phyloP scores from a whole-genome alignment of 2,329 filamentous ascomycete species.

The Aspergillus latus region DNA sequence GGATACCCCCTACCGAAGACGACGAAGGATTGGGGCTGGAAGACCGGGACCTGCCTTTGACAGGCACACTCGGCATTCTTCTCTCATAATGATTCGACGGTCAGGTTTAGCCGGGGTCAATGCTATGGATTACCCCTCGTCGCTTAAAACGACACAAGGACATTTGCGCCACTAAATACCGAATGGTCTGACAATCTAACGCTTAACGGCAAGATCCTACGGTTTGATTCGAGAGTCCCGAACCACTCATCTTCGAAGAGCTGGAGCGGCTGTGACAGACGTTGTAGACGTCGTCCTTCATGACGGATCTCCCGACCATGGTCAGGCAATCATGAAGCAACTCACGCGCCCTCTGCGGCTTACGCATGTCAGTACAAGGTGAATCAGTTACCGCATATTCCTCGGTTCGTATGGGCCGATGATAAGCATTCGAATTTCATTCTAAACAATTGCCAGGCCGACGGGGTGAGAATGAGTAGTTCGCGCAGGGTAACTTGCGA shows the following conservation, averaged over 20 bases:
- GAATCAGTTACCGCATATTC: neutral
- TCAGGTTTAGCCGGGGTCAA: slow-evolving; percentile 5
- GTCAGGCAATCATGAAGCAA: neutral
- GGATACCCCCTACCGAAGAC: neutral
- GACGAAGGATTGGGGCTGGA: neutral
- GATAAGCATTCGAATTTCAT: neutral
- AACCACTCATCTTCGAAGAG: slow-evolving; percentile 1
- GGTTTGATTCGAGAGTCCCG: neutral
- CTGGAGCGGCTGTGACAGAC: neutral
- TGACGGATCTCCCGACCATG: neutral
- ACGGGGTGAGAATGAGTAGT: neutral
- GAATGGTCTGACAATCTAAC: slow-evolving; percentile 19
- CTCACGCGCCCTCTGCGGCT: neutral
- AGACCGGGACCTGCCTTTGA: neutral
- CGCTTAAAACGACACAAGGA: slow-evolving; percentile 8
- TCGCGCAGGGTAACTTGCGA: neutral
- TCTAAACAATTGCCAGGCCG: neutral
- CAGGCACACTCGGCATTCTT: neutral
- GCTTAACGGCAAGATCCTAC: slow-evolving; percentile 6
- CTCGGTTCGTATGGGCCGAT: neutral
- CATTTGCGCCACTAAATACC: slow-evolving; percentile 6
- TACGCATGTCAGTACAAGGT: neutral
- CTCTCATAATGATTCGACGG: slow-evolving; percentile 3
- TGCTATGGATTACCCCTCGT: slow-evolving; percentile 14
- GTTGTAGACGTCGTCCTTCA: neutral